These are phyloP conservation scores for Aspergillus clavatus DNA, from an alignment of 2,329 filamentous ascomycete species.

Conservation along the genomic window DNA sequence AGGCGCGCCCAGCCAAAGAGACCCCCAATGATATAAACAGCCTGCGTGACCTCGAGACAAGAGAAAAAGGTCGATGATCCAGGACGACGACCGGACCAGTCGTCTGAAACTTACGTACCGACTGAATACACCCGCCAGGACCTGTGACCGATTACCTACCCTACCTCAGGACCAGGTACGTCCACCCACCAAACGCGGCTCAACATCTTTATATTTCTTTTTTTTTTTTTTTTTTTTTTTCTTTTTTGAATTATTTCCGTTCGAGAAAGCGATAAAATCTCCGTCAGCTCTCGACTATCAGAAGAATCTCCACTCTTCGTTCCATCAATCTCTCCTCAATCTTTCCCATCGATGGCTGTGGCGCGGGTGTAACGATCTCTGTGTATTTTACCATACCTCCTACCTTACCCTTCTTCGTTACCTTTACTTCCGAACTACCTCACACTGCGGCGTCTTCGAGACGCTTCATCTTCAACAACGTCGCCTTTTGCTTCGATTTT, in stretches of 20 bases:
- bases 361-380: constrained; percentile 15
- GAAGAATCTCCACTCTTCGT: neutral
- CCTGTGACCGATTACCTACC: neutral
- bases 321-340: neutral
- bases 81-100: neutral
- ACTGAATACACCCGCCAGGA: neutral
- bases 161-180: neutral
- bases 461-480: constrained; percentile 1
- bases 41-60: constrained; percentile 41
- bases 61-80: constrained; percentile 3
- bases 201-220: neutral
- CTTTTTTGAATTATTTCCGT: constrained; percentile 1
- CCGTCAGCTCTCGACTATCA: neutral
- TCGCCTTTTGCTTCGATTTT: constrained; percentile 2
- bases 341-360: constrained; percentile 17
- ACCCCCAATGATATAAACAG: constrained; percentile 46
- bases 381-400: constrained; percentile 15
- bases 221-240: neutral
- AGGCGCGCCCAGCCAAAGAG: constrained; percentile 36
- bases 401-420: neutral
- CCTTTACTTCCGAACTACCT: neutral
- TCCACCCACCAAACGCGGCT: neutral
- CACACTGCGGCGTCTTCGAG: constrained; percentile 9
- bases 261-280: too few relatives aligned
- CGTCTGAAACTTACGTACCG: neutral